phyloP scores from a whole-genome alignment of 768 basidiomycete species.

The Polyporus arcularius region DNA sequence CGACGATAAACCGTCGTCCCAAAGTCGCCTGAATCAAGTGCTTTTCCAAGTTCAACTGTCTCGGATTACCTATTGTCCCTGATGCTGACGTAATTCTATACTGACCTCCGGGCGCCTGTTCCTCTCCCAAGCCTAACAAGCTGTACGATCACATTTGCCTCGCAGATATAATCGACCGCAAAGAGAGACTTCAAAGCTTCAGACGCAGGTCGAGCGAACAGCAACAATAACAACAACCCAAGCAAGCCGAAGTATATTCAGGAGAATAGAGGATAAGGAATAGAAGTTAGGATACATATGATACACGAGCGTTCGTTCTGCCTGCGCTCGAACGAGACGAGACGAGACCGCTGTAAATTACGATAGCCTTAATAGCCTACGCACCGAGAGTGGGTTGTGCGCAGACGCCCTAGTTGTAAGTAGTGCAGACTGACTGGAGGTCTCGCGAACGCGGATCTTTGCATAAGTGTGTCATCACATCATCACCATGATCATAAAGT shows the following conservation, averaged over 20 bases:
- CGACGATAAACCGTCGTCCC: too few species aligned
- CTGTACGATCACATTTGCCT: too few species aligned
- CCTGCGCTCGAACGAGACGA: neutral
- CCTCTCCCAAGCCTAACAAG: too few species aligned
- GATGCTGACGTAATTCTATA: neutral
- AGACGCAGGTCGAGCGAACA: too few species aligned
- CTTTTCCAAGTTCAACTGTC: neutral
- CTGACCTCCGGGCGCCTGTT: too few species aligned
- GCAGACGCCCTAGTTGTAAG: constrained; percentile 1
- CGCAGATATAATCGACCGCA: neutral
- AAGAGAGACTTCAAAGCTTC: neutral
- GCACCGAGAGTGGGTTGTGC: neutral
- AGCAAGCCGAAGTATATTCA: neutral
- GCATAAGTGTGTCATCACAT: constrained; percentile 13
- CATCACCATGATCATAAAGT: constrained; percentile 18
- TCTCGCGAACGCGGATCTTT: constrained; percentile 12
- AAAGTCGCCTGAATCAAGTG: too few species aligned
- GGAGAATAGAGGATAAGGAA: neutral
- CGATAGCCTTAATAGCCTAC: neutral
- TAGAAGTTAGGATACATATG: constrained; percentile 17
- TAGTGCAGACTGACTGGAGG: neutral
- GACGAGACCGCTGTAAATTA: constrained; percentile 14
- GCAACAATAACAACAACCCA: neutral
- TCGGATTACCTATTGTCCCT: neutral
- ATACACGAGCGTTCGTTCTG: constrained; percentile 7